Conservation (phyloP, 306 rosid species). For the Pueraria montana region DNA sequence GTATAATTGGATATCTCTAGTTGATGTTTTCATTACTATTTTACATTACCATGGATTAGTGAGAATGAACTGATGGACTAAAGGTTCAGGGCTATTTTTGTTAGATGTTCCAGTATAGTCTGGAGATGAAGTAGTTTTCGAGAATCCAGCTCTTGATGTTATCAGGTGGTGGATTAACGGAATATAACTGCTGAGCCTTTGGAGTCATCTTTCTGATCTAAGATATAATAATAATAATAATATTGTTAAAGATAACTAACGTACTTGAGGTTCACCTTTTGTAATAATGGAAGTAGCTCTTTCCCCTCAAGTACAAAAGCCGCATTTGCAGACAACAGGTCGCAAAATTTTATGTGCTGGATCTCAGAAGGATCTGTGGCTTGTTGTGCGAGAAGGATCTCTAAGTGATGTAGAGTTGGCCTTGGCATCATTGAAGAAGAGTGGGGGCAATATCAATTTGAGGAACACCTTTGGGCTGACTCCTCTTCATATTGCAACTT, state of each 20-base stretch:
- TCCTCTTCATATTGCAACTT: conserved; percentile 92
- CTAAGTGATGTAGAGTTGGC: conserved; percentile 77
- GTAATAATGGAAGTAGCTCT: conserved; percentile 64
- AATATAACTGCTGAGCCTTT: conserved; percentile 26
- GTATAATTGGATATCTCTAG: conserved; percentile 27
- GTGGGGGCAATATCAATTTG: conserved; percentile 77
- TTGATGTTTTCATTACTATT: conserved; percentile 28
- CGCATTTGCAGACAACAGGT: conserved; percentile 55
- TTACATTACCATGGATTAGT: conserved; percentile 53
- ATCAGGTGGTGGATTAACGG: conserved; percentile 30
- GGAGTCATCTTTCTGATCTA: conserved; percentile 31
- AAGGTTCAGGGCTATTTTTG: conserved; percentile 31
- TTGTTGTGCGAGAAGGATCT: conserved; percentile 81
- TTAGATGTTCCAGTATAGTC: conserved; percentile 27
- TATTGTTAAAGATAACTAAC: conserved; percentile 32
- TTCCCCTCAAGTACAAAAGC: conserved; percentile 73
- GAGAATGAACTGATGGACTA: conserved; percentile 38
- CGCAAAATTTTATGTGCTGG: conserved; percentile 57
- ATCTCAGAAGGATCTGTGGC: conserved; percentile 74
- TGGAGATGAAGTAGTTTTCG: conserved; percentile 26
- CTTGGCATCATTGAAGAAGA: conserved; percentile 76
- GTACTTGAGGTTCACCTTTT: conserved; percentile 24
- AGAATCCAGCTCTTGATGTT: conserved; percentile 44
- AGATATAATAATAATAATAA: conserved; percentile 14
- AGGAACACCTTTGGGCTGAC: conserved; percentile 85